phyloP scores from a whole-genome alignment of 2,329 filamentous ascomycete species.

The Sphaerulina vaccinii region DNA sequence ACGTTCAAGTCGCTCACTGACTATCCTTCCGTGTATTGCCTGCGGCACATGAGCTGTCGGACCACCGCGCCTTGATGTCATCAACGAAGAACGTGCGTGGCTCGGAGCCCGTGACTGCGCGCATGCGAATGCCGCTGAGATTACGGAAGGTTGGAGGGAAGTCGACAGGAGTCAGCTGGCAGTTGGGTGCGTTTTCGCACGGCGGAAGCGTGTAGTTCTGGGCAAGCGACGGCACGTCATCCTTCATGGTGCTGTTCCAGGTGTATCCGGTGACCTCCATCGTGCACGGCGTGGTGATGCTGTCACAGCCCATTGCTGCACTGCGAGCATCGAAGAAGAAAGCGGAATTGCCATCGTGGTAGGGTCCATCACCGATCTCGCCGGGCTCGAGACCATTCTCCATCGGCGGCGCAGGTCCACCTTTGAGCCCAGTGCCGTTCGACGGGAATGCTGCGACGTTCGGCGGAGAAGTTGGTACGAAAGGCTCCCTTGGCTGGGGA shows the following conservation, averaged over 20 bases:
- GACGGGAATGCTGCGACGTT: conserved; percentile 51
- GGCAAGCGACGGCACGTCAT: conserved; percentile 40
- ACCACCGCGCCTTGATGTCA: conserved; percentile 50
- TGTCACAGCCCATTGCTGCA: conserved; percentile 51
- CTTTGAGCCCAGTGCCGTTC: conserved; percentile 29
- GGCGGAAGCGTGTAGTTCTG: conserved; percentile 43
- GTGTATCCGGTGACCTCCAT: conserved; percentile 49
- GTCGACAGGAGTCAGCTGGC: conserved; percentile 44
- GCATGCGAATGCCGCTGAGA: conserved; percentile 51
- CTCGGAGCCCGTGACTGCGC: conserved; percentile 42
- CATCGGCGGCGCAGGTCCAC: conserved; percentile 10
- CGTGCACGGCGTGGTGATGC: conserved; percentile 41
- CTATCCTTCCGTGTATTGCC: conserved; percentile 59
- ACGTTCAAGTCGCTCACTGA: not conserved
- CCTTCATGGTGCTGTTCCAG: conserved; percentile 38
- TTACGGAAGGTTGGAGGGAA: conserved; percentile 44
- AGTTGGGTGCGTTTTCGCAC: conserved; percentile 43
- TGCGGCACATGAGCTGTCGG: conserved; percentile 51
- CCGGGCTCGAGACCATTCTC: conserved; percentile 38
- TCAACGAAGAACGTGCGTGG: conserved; percentile 50
- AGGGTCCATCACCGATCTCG: conserved; percentile 49
- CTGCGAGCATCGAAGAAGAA: conserved; percentile 54
- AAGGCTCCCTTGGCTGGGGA: conserved; percentile 46
- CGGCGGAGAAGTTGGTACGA: conserved; percentile 46
- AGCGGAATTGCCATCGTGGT: conserved; percentile 40